These are phyloP conservation scores for Podospora anserina DNA, from an alignment of 495 filamentous ascomycete species.

Conservation along the genomic window DNA sequence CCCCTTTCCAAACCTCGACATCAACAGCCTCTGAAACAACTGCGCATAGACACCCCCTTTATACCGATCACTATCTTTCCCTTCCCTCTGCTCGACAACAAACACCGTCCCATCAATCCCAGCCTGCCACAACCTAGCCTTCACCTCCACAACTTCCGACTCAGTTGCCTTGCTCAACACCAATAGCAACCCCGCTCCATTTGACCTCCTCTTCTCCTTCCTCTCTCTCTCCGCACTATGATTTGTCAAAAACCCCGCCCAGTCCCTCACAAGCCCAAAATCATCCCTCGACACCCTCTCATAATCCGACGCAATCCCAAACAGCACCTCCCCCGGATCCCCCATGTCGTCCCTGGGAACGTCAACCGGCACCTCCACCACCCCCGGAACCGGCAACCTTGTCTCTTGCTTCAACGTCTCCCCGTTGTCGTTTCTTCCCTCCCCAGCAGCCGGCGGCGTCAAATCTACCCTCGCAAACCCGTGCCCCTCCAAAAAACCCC, in stretches of 20 bases:
- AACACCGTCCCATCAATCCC: slow-evolving; percentile 2
- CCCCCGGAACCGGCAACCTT: neutral
- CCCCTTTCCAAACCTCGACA: slow-evolving; percentile 1
- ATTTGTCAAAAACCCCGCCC: neutral
- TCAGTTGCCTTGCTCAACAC: neutral
- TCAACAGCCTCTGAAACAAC: slow-evolving; percentile 3
- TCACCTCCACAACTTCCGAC: neutral
- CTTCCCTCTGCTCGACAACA: neutral
- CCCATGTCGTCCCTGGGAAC: neutral
- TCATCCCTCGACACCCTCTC: neutral
- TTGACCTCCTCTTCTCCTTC: slow-evolving; percentile 2
- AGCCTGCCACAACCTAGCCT: neutral
- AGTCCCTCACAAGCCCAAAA: neutral
- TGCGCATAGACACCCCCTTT: neutral
- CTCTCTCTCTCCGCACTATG: neutral
- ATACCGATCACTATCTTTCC: neutral
- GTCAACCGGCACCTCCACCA: neutral
- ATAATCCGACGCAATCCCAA: slow-evolving; percentile 4
- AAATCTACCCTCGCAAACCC: slow-evolving; percentile 3
- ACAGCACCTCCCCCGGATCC: neutral
- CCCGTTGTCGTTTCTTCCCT: neutral
- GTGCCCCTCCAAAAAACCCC: neutral
- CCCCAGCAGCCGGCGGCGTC: neutral
- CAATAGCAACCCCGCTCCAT: neutral
- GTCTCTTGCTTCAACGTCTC: neutral